phyloP scores from a whole-genome alignment of 1,284 basidiomycete genomes.

The Filobasidium uniguttulatum region DNA sequence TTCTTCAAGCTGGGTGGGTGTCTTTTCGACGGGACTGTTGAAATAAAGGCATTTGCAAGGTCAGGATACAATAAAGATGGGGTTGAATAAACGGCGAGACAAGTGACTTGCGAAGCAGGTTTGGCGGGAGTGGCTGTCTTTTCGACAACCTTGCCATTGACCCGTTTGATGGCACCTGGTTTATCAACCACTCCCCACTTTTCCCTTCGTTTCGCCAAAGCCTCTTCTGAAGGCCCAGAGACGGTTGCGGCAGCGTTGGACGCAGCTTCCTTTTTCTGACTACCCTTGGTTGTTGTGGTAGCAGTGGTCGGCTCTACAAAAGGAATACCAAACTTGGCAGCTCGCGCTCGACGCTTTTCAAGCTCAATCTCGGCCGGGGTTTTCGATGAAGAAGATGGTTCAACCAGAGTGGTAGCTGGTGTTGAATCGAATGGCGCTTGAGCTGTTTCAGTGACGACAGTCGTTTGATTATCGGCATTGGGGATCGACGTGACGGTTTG shows the following conservation, averaged over 20 bases:
- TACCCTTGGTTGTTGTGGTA: background rate
- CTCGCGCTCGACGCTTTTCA: constrained; percentile 17
- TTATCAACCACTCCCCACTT: constrained; percentile 6
- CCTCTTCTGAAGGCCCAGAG: background rate
- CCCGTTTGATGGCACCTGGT: background rate
- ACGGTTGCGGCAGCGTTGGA: background rate
- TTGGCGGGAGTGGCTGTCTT: too few relatives aligned
- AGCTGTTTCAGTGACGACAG: background rate
- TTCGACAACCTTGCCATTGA: constrained; percentile 1
- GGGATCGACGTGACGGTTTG: background rate
- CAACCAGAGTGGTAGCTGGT: background rate
- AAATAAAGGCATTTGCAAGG: background rate
- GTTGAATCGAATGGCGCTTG: background rate
- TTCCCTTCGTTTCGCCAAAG: constrained; percentile 4
- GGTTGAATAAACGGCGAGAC: too few relatives aligned
- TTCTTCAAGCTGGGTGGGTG: background rate
- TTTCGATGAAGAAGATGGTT: background rate
- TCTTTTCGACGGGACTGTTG: background rate
- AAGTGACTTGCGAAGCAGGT: too few relatives aligned
- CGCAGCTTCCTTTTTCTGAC: background rate
- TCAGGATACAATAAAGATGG: too few relatives aligned
- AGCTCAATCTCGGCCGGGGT: constrained; percentile 13
- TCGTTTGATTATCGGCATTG: background rate
- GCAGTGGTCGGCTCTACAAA: constrained; percentile 1
- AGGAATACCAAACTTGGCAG: constrained; percentile 19